A percentile compares a stretch with the other conserved stretches of the same genome.
Evolutionary conservation across 768 basidiomycete genomes (phyloP).

Genomic region (Agrocybe pediades): DNA sequence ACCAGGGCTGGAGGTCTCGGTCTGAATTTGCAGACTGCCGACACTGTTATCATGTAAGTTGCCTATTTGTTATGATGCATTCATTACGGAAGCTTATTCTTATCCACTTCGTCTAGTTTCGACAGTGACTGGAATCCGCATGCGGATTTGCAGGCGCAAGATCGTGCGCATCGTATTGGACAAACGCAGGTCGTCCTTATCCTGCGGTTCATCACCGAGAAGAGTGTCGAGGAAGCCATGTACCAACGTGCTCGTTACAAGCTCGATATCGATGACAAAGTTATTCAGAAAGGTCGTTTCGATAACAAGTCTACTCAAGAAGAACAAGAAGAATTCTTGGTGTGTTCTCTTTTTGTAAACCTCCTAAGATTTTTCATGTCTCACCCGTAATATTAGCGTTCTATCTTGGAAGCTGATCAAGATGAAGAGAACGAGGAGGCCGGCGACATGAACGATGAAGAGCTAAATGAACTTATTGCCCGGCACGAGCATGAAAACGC

Average conservation of each 20-base stretch:
- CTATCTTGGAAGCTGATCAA: conserved; percentile 87
- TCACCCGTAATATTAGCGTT: conserved; percentile 54
- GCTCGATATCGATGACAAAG: conserved; percentile 98
- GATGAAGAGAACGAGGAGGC: conserved; percentile 90
- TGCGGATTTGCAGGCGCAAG: conserved; percentile 98
- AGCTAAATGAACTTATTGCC: conserved; percentile 90
- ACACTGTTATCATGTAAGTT: conserved; percentile 92
- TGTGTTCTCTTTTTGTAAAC: conserved; percentile 36
- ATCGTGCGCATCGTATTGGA: conserved; percentile 99
- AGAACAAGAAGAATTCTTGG: conserved; percentile 95
- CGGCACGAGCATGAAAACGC: conserved; percentile 77
- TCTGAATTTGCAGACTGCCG: conserved; percentile 94
- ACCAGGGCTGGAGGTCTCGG: conserved; percentile 93
- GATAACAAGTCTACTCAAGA: conserved; percentile 98
- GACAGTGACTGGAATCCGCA: conserved; percentile 96
- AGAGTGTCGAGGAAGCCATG: conserved; percentile 98
- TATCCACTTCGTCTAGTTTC: conserved; percentile 46
- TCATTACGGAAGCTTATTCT: background rate
- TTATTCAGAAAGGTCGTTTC: conserved; percentile 98
- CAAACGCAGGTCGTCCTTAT: conserved; percentile 98
- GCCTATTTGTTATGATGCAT: background rate
- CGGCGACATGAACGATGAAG: conserved; percentile 92
- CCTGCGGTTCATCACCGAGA: conserved; percentile 94
- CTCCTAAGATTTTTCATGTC: background rate
- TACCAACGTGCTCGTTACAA: conserved; percentile 93